Evolutionary conservation across 345 rosid genomes (phyloP).

Genomic region (Pistacia atlantica): DNA sequence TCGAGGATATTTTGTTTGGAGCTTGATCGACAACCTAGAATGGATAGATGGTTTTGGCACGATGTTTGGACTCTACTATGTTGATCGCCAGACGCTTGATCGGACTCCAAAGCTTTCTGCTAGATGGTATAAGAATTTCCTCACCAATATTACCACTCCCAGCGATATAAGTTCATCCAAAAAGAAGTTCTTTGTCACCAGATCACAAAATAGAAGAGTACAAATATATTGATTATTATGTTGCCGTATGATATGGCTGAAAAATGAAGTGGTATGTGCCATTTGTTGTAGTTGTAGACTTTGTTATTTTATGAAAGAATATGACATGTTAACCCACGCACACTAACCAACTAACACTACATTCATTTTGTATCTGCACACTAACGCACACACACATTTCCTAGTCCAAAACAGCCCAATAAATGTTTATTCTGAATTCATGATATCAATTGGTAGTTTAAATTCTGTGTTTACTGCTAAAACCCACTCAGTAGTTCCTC

Average conservation of each 20-base stretch:
- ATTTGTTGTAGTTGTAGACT: background rate
- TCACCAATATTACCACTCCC: constrained; percentile 11
- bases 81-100: constrained; percentile 32
- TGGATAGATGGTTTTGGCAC: constrained; percentile 37
- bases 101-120: constrained; percentile 45
- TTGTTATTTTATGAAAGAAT: too few species aligned
- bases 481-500: too few species aligned
- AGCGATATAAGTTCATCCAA: background rate
- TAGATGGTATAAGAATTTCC: constrained; percentile 42
- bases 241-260: background rate
- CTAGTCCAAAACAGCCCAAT: too few species aligned
- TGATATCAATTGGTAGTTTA: too few species aligned
- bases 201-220: background rate
- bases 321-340: too few species aligned
- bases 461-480: too few species aligned
- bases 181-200: background rate
- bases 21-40: constrained; percentile 46
- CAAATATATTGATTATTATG: background rate
- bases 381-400: too few species aligned
- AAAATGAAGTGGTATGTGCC: background rate
- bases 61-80: constrained; percentile 30
- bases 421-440: too few species aligned
- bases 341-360: too few species aligned
- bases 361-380: too few species aligned
- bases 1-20: constrained; percentile 45